Base-by-base conservation (phyloP, 768 basidiomycete genomes). In the Mrakia frigida region DNA sequence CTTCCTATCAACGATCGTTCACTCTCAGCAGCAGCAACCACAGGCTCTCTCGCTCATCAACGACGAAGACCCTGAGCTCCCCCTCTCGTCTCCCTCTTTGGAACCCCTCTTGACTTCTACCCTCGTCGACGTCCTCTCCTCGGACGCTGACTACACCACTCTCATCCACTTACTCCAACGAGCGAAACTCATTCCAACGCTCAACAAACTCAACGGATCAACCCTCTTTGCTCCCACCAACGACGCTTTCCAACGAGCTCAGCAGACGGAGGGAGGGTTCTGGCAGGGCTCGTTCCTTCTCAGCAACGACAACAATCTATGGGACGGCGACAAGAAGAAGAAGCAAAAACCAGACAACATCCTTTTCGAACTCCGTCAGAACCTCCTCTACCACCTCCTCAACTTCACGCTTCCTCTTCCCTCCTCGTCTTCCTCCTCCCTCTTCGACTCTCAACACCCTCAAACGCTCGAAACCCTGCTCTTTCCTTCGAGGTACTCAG, bases 171-270 rank as follows among this genome's bases (percentile, higher is more conserved):
- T 98, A 21, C 86, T 98, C 16, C 94, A 96, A 82, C 88, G 88
- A 21, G 88, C 96, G 5, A 89, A 90, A 77, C 90, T 98, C 78
- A 89, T 99, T 73, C 97, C 97, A 2, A 93, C 92, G 9, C 87
- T 99, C 79, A 97, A 96, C 83, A 89, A 86, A 79, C 89, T 99
- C 79, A 89, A 91, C 76, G 88, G 86, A 56, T 87, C 87, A 82
- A 97, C 97, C 37, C 83, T 99, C 67, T 98, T 98, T 81, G 97
- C 97, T 1, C 97, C 97, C 1, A 97, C 93, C 28, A 95, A 99
- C 84, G 90, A 93, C 76, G 97, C 97, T 10, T 70, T 77, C 68
- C 60, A 41, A 16, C 69, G 69, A 10, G 70, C 69, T 1, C 11
- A 39, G 18, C 37, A 61, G 28, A 35, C 31, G 41, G 14, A 53